These are phyloP conservation scores for Ulota crispa DNA, from an alignment of 225 moss, liverwort and hornwort species.

Conservation along the genomic window DNA sequence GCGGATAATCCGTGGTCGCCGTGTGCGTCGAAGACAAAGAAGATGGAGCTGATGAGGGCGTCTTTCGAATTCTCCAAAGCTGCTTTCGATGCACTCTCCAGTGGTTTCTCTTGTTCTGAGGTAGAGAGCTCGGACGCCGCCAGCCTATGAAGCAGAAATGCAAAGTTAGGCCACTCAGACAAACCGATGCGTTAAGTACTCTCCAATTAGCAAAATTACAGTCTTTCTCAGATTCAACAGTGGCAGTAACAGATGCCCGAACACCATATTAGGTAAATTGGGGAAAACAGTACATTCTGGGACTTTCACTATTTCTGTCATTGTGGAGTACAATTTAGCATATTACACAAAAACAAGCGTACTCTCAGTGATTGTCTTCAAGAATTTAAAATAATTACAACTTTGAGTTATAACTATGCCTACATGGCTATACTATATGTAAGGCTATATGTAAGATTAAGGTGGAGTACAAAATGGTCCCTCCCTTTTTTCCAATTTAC, in stretches of 20 bases:
- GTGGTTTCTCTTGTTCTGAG: slow-evolving; percentile 22
- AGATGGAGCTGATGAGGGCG: slow-evolving; percentile 62
- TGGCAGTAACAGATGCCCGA: background rate
- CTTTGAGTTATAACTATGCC: too few species aligned
- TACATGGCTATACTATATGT: too few species aligned
- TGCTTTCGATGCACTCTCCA: slow-evolving; percentile 21
- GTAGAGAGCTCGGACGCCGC: slow-evolving; percentile 38
- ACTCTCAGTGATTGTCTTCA: too few species aligned
- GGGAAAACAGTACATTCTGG: too few species aligned
- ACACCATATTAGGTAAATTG: too few species aligned
- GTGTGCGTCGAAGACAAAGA: slow-evolving; percentile 44
- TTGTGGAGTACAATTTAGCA: too few species aligned
- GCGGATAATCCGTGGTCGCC: slow-evolving; percentile 52
- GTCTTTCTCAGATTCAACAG: background rate
- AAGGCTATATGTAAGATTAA: too few species aligned
- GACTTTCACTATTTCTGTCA: too few species aligned
- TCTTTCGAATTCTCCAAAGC: slow-evolving; percentile 46
- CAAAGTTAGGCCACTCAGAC: background rate
- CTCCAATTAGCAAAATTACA: background rate
- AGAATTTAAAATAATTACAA: too few species aligned
- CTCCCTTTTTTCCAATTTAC: too few species aligned
- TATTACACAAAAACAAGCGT: too few species aligned
- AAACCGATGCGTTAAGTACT: background rate
- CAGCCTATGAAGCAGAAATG: slow-evolving; percentile 17
- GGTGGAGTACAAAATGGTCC: too few species aligned